phyloP scores from a whole-genome alignment of 306 rosid species.

The Sicyos edulis region DNA sequence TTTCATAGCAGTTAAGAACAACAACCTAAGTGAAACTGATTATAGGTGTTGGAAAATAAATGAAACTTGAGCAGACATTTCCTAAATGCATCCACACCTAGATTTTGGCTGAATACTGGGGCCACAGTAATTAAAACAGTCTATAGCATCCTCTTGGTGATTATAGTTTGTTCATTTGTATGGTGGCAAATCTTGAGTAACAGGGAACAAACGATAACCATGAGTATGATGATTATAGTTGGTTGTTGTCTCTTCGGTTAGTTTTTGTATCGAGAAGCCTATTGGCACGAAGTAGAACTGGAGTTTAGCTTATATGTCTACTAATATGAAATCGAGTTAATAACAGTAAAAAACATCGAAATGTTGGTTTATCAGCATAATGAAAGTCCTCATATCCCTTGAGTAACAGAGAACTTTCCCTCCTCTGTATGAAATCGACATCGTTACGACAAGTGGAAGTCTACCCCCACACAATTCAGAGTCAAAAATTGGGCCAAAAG shows the following conservation, averaged over 20 bases:
- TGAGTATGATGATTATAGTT: no score
- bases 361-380: background rate
- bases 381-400: background rate
- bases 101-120: background rate
- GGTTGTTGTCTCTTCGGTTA: background rate
- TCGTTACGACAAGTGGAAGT: background rate
- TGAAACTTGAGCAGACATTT: constrained; percentile 5
- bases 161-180: background rate
- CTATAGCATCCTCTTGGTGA: background rate
- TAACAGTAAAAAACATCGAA: background rate
- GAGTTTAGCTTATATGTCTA: background rate
- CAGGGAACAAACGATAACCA: no score
- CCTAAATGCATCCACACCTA: background rate
- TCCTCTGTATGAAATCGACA: background rate
- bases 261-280: background rate
- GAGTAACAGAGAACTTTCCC: background rate
- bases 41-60: constrained; percentile 4
- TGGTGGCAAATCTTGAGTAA: background rate
- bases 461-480: constrained; percentile 10
- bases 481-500: constrained; percentile 6
- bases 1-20: constrained; percentile 4
- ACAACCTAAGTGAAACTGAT: background rate
- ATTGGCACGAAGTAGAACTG: background rate
- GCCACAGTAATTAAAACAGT: constrained; percentile 11
- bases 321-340: background rate